Percentiles rank a stretch among this genome's conserved stretches.
Conservation (phyloP, 805 yeast genomes). For the Phaffomyces antillensis region DNA sequence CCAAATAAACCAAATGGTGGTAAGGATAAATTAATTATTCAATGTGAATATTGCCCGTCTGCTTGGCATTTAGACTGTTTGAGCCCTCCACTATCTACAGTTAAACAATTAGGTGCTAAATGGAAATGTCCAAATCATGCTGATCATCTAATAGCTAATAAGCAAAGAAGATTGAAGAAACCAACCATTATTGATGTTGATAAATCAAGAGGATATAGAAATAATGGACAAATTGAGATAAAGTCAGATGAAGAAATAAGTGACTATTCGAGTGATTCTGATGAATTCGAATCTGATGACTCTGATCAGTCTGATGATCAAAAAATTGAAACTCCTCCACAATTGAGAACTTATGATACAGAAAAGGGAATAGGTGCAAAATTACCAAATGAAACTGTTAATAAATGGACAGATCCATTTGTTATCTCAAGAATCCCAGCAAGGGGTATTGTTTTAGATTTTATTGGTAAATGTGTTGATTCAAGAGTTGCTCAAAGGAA, state of each 20-base stretch:
- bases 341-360: slow-evolving; percentile 28
- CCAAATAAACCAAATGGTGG: slow-evolving; percentile 31
- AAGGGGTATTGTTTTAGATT: slow-evolving; percentile 60
- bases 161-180: slow-evolving; percentile 42
- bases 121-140: slow-evolving; percentile 94
- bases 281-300: slow-evolving; percentile 6
- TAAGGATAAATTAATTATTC: slow-evolving; percentile 46
- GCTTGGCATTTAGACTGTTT: slow-evolving; percentile 90
- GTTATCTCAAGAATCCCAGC: slow-evolving; percentile 63
- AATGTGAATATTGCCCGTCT: slow-evolving; percentile 78
- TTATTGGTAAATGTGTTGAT: slow-evolving; percentile 45
- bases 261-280: slow-evolving; percentile 9
- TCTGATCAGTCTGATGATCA: slow-evolving; percentile 16
- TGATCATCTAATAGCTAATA: slow-evolving; percentile 19
- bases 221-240: slow-evolving; percentile 57
- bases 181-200: slow-evolving; percentile 49
- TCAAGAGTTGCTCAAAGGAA: slow-evolving; percentile 25
- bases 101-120: slow-evolving; percentile 66
- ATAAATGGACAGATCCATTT: slow-evolving; percentile 28
- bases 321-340: slow-evolving; percentile 31
- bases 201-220: slow-evolving; percentile 40
- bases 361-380: slow-evolving; percentile 29
- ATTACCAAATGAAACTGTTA: slow-evolving; percentile 20
- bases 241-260: slow-evolving; percentile 26
- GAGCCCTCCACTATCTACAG: slow-evolving; percentile 62